Evolutionary conservation across 768 basidiomycete species (phyloP).

Genomic region (Hebeloma cylindrosporum): DNA sequence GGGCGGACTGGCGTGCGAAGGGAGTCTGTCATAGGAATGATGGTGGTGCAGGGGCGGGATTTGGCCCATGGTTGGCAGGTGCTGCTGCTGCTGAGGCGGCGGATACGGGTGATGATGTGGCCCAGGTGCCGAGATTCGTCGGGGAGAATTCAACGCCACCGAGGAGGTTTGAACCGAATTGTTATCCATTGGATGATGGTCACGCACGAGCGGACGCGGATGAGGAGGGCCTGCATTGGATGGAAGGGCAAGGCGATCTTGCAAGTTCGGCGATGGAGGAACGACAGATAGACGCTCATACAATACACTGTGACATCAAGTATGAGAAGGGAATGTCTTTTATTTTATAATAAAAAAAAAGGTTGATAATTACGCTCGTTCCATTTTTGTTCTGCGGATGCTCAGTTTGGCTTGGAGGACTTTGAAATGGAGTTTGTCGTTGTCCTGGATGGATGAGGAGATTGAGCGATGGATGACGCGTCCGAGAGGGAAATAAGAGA

Average conservation of each 20-base stretch:
- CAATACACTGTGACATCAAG: conserved; percentile 47
- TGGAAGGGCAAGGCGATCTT: conserved; percentile 39
- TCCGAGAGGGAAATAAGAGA: conserved; percentile 13
- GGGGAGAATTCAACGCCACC: too few species aligned
- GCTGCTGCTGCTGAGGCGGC: conserved; percentile 25
- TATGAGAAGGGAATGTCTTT: conserved; percentile 16
- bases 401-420: conserved; percentile 76
- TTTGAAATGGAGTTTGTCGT: conserved; percentile 84
- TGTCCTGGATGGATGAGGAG: conserved; percentile 56
- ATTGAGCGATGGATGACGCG: conserved; percentile 12
- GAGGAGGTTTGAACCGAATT: conserved; percentile 41
- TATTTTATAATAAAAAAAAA: conserved; percentile 5
- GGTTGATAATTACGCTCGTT: conserved; percentile 77
- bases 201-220: conserved; percentile 34
- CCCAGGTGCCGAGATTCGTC: too few species aligned
- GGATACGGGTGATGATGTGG: conserved; percentile 52
- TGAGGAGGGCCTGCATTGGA: conserved; percentile 37
- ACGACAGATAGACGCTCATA: conserved; percentile 74
- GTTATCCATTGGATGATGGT: conserved; percentile 41
- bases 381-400: conserved; percentile 85
- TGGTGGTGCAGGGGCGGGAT: conserved; percentile 39
- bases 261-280: conserved; percentile 54
- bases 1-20: conserved; percentile 40
- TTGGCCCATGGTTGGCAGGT: conserved; percentile 49
- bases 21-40: conserved; percentile 27